phyloP scores from a whole-genome alignment of 148 eudicot genomes.

The Agrostemma githago region DNA sequence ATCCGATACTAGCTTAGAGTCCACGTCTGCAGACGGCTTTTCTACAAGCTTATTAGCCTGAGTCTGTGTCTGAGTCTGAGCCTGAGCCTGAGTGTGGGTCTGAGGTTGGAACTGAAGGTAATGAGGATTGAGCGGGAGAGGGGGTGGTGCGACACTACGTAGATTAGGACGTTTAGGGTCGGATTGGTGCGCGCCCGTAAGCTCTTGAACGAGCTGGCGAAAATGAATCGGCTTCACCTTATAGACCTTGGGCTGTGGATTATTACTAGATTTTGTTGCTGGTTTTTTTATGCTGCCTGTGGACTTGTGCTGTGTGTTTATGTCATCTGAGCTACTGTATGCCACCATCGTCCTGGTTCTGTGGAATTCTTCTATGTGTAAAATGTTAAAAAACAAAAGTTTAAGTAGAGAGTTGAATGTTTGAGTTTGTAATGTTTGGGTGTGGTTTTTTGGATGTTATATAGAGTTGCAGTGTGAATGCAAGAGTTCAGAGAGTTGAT shows the following conservation, averaged over 20 bases:
- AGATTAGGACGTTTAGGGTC: neutral
- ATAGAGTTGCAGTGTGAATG: slow-evolving; percentile 6
- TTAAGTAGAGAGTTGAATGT: slow-evolving; percentile 2
- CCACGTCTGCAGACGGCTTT: slow-evolving; percentile 4
- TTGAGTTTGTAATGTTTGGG: neutral
- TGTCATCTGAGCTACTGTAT: slow-evolving; percentile 2
- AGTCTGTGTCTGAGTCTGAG: neutral
- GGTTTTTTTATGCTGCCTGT: slow-evolving; percentile 20
- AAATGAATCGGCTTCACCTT: slow-evolving; percentile 57
- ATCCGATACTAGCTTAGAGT: neutral
- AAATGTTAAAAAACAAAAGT: neutral
- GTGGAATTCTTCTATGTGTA: neutral
- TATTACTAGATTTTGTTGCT: slow-evolving; percentile 11
- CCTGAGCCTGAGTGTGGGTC: neutral
- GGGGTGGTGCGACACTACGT: slow-evolving; percentile 44
- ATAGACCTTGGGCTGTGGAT: slow-evolving; percentile 49
- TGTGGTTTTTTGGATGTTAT: neutral
- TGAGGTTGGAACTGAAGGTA: slow-evolving; percentile 1
- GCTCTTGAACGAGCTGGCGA: slow-evolving; percentile 58
- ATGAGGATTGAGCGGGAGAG: slow-evolving; percentile 29
- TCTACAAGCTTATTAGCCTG: neutral
- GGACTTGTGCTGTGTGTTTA: slow-evolving; percentile 13
- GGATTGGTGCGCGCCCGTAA: slow-evolving; percentile 40
- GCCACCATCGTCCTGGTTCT: slow-evolving; percentile 19
- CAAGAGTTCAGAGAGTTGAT: slow-evolving; percentile 4